Conservation (phyloP, 1,284 basidiomycete species). For the Rhodotorula glutinis region DNA sequence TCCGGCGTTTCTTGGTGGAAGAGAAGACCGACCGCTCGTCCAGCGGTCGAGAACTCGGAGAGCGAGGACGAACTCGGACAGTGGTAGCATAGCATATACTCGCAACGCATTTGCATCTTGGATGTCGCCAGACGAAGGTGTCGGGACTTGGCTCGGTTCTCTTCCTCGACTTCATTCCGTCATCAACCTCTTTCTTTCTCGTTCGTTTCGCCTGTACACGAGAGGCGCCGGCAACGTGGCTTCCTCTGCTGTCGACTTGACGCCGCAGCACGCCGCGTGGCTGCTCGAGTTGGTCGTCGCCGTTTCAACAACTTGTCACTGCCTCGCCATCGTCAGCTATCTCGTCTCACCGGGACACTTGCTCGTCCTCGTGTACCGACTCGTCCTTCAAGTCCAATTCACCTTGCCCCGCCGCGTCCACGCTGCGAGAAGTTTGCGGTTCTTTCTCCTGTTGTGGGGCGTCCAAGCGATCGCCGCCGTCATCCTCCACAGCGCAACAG, state of each 20-base stretch:
- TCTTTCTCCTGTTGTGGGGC: constrained; percentile 20
- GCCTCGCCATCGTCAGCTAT: constrained; percentile 11
- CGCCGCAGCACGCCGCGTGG: constrained; percentile 7
- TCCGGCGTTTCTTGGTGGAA: neutral
- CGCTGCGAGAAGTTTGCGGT: constrained; percentile 13
- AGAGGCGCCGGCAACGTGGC: constrained; percentile 1
- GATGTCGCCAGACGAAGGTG: neutral
- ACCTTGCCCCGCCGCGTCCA: constrained; percentile 14
- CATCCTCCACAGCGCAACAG: constrained; percentile 4
- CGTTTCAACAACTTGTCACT: constrained; percentile 12
- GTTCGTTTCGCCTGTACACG: neutral
- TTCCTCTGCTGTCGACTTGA: neutral
- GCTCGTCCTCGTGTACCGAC: constrained; percentile 19
- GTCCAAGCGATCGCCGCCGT: neutral
- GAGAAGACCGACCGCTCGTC: neutral
- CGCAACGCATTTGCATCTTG: neutral
- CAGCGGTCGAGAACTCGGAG: no score
- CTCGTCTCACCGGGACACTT: constrained; percentile 21
- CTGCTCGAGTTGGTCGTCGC: constrained; percentile 21
- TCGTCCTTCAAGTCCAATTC: constrained; percentile 22
- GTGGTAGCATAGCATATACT: constrained; percentile 1
- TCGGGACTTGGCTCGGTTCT: no score
- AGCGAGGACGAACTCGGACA: constrained; percentile 6
- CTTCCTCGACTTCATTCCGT: neutral
- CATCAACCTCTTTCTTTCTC: neutral